Evolutionary conservation across 306 rosid genomes (phyloP).

Genomic region (Sechiopsis laciniata): DNA sequence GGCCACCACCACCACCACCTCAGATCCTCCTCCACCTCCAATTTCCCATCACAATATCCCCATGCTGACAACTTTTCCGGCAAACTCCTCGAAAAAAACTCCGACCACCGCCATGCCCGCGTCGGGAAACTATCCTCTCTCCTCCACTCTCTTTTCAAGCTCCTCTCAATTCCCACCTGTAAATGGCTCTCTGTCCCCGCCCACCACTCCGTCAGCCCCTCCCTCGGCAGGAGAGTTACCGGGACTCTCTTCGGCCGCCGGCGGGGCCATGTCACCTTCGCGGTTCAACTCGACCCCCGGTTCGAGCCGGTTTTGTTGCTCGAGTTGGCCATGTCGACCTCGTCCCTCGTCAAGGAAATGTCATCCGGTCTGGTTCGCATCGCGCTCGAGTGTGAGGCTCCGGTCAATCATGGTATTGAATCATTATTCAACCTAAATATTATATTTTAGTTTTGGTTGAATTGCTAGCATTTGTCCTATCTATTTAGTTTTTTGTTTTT

Average conservation of each 20-base stretch:
- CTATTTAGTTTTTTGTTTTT: too few species aligned
- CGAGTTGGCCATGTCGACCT: slow-evolving; percentile 70
- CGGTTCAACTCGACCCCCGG: slow-evolving; percentile 68
- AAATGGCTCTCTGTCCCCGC: slow-evolving; percentile 66
- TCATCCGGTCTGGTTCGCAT: slow-evolving; percentile 82
- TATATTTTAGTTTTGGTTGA: too few species aligned
- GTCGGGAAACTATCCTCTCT: slow-evolving; percentile 45
- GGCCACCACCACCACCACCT: background rate
- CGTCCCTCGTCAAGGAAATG: slow-evolving; percentile 79
- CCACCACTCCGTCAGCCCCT: slow-evolving; percentile 43
- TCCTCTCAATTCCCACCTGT: slow-evolving; percentile 62
- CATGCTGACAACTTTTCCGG: slow-evolving; percentile 24
- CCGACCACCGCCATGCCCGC: slow-evolving; percentile 25
- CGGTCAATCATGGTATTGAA: background rate
- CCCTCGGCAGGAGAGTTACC: slow-evolving; percentile 55
- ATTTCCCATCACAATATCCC: background rate
- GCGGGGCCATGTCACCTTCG: slow-evolving; percentile 71
- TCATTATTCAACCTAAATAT: background rate
- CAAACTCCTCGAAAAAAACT: slow-evolving; percentile 33
- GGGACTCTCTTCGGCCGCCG: slow-evolving; percentile 92
- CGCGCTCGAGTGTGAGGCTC: slow-evolving; percentile 54
- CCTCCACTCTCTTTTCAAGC: slow-evolving; percentile 54
- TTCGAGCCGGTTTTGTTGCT: slow-evolving; percentile 63
- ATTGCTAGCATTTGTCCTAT: background rate
- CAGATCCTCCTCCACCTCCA: slow-evolving; percentile 12